These are phyloP conservation scores for Cicer yamashitae DNA, from an alignment of 306 rosid genomes.

Conservation along the genomic window DNA sequence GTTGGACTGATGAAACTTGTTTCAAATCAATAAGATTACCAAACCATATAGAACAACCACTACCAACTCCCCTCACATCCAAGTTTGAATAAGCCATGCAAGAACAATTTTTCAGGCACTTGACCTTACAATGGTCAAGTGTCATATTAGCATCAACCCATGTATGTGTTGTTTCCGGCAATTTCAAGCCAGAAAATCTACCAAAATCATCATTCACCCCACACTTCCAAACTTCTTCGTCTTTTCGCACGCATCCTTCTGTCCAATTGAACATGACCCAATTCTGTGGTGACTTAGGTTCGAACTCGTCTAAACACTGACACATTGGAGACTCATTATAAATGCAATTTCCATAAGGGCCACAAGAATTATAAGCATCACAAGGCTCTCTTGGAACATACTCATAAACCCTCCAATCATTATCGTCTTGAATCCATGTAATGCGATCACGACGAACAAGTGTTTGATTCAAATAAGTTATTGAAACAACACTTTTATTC, in stretches of 20 bases:
- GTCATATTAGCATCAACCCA: constrained; percentile 27
- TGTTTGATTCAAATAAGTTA: constrained; percentile 41
- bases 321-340: not conserved
- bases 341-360: constrained; percentile 38
- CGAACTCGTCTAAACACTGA: constrained; percentile 46
- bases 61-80: not conserved
- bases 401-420: constrained; percentile 28
- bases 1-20: not conserved
- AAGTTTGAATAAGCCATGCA: constrained; percentile 32
- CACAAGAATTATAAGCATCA: constrained; percentile 37
- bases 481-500: not conserved
- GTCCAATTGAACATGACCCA: constrained; percentile 31
- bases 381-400: constrained; percentile 26
- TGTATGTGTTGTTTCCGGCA: constrained; percentile 39
- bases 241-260: constrained; percentile 40
- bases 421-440: not conserved
- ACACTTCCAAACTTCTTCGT: constrained; percentile 23
- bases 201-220: constrained; percentile 38
- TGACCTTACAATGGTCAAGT: constrained; percentile 11
- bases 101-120: constrained; percentile 30
- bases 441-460: not conserved
- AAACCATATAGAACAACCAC: constrained; percentile 39
- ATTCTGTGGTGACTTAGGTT: not conserved
- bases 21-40: constrained; percentile 22
- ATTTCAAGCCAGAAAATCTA: constrained; percentile 21